phyloP scores from a whole-genome alignment of 441 rosid species.

The Euphorbia schlechtendalii region DNA sequence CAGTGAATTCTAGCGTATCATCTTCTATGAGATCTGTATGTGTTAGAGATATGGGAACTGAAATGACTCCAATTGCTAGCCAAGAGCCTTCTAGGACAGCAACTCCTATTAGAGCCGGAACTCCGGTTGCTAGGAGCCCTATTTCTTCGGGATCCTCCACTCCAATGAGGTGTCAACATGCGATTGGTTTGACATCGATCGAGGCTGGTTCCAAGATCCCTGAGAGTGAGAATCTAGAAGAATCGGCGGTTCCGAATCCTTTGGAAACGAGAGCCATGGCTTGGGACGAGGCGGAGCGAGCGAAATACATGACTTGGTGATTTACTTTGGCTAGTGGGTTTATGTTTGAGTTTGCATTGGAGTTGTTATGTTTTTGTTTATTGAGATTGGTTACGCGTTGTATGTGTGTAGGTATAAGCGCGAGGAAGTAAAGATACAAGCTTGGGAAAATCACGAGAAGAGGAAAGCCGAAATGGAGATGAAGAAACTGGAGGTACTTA shows the following conservation, averaged over 20 bases:
- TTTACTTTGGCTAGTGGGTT: background rate
- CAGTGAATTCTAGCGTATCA: slow-evolving; percentile 28
- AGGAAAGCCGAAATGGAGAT: slow-evolving; percentile 87
- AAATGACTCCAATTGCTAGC: slow-evolving; percentile 91
- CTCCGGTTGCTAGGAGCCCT: slow-evolving; percentile 73
- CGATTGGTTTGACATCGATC: slow-evolving; percentile 19
- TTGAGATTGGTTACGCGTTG: background rate
- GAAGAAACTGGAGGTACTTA: slow-evolving; percentile 77
- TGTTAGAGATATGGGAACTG: slow-evolving; percentile 95
- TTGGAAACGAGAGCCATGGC: slow-evolving; percentile 70
- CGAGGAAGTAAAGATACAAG: slow-evolving; percentile 86
- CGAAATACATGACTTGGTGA: slow-evolving; percentile 88
- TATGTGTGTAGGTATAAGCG: slow-evolving; percentile 62
- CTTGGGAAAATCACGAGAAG: slow-evolving; percentile 90
- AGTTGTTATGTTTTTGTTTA: background rate
- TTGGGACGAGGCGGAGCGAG: slow-evolving; percentile 93
- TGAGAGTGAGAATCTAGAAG: slow-evolving; percentile 26
- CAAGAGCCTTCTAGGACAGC: slow-evolving; percentile 91
- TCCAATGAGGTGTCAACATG: slow-evolving; percentile 43
- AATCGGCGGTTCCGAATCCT: slow-evolving; percentile 37
- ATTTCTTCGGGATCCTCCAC: slow-evolving; percentile 69
- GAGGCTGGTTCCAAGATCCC: slow-evolving; percentile 19
- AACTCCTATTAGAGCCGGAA: slow-evolving; percentile 71
- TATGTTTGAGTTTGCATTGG: background rate
- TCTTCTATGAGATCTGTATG: slow-evolving; percentile 56